Evolutionary conservation across 371 early-diverging fungal species (phyloP).

Genomic region (Furculomyces boomerangus): DNA sequence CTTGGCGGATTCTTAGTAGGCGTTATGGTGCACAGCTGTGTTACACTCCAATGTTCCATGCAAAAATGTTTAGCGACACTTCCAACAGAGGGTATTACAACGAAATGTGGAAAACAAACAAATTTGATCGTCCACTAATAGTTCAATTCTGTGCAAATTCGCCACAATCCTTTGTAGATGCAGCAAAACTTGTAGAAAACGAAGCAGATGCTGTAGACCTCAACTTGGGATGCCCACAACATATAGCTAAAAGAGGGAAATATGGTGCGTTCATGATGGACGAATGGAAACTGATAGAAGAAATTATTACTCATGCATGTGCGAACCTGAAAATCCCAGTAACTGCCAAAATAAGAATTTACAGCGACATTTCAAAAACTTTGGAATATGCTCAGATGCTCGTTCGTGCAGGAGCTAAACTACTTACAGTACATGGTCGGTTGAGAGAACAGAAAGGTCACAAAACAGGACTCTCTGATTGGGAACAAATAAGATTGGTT

Average conservation of each 20-base stretch:
- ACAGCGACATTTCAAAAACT: constrained; percentile 78
- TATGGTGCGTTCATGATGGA: constrained; percentile 96
- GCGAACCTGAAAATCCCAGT: constrained; percentile 82
- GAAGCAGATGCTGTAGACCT: constrained; percentile 93
- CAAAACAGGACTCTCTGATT: constrained; percentile 92
- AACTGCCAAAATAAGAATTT: constrained; percentile 95
- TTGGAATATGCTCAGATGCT: constrained; percentile 94
- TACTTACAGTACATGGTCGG: constrained; percentile 94
- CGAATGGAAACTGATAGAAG: constrained; percentile 79
- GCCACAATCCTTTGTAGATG: constrained; percentile 62
- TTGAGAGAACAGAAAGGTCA: constrained; percentile 94
- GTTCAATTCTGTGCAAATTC: constrained; percentile 99
- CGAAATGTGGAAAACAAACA: constrained; percentile 58
- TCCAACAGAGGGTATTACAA: constrained; percentile 38
- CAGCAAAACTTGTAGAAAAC: constrained; percentile 68
- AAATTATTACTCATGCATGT: constrained; percentile 40
- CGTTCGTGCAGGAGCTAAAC: constrained; percentile 79
- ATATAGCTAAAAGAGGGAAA: constrained; percentile 84
- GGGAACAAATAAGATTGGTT: constrained; percentile 89
- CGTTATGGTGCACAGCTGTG: constrained; percentile 84
- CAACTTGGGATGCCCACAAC: constrained; percentile 97
- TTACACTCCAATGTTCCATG: constrained; percentile 99
- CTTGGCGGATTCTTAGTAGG: constrained; percentile 85
- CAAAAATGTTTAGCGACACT: constrained; percentile 53
- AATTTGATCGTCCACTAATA: constrained; percentile 72